A percentile compares a stretch with the other conserved stretches of the same genome.
Evolutionary conservation across 2,329 filamentous ascomycete genomes (phyloP).

Genomic region (Raffaelea deltoideospora): DNA sequence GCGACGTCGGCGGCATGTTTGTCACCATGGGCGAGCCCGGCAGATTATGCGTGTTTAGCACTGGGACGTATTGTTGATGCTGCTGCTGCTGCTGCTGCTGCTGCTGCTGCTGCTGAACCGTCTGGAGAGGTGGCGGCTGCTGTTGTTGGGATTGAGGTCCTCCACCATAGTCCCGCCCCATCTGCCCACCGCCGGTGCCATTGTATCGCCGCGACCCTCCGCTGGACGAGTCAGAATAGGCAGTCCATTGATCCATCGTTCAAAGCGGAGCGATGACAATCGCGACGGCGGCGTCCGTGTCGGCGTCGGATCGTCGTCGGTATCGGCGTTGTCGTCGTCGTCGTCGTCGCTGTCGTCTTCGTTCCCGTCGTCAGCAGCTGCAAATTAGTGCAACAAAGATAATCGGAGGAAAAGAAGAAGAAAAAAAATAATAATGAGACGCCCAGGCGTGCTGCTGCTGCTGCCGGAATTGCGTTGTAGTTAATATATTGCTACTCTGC

Average conservation of each 20-base stretch:
- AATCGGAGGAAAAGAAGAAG: no score
- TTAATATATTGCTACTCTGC: no score
- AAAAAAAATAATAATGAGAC: no score
- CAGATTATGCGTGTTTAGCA: constrained; percentile 24
- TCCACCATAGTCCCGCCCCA: constrained; percentile 12
- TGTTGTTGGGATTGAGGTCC: constrained; percentile 8
- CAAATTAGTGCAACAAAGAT: no score
- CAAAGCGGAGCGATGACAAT: no score
- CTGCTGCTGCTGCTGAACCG: constrained; percentile 12
- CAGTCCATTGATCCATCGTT: constrained; percentile 54
- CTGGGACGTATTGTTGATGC: background rate
- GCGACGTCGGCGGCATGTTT: constrained; percentile 27
- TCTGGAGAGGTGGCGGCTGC: constrained; percentile 10
- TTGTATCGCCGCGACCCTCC: constrained; percentile 51
- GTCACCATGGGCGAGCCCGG: constrained; percentile 38
- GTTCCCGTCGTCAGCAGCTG: no score
- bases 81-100: constrained; percentile 14
- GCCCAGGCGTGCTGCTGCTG: no score
- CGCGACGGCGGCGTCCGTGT: background rate
- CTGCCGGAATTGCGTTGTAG: no score
- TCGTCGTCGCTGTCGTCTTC: no score
- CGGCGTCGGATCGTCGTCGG: no score
- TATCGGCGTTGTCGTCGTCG: background rate
- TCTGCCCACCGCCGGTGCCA: constrained; percentile 20
- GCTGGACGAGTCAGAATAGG: constrained; percentile 49